A percentile compares a stretch with the other conserved stretches of the same genome.
These are phyloP conservation scores for Aechmea fasciata DNA, from an alignment of 176 grass and related monocot species.

Conservation along the genomic window DNA sequence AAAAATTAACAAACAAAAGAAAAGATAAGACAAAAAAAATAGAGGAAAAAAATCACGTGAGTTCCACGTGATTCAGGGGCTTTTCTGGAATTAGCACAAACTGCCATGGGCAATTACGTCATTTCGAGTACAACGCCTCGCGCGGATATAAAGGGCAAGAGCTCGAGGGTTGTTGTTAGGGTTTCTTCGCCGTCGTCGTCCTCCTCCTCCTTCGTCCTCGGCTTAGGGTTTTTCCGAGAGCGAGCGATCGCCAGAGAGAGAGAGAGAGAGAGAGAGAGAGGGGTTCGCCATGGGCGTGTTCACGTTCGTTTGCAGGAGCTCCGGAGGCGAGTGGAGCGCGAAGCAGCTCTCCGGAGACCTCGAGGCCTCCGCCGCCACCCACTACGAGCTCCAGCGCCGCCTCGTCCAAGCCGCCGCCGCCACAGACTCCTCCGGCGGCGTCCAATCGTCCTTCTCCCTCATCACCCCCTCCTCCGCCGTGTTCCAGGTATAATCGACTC, in stretches of 20 bases:
- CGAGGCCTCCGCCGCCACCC: constrained; percentile 56
- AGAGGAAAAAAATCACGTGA: no score
- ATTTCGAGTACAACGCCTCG: no score
- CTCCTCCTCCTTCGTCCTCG: no score
- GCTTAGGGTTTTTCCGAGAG: neutral
- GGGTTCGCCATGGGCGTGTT: constrained; percentile 59
- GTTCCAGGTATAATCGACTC: constrained; percentile 47
- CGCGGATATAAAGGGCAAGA: no score
- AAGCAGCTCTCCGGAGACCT: constrained; percentile 66
- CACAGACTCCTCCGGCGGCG: constrained; percentile 32
- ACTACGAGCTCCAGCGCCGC: constrained; percentile 61
- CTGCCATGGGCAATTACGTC: no score
- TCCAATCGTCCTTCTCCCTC: constrained; percentile 88
- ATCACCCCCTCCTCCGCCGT: constrained; percentile 67
- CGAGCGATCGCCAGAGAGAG: neutral
- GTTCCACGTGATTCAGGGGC: no score
- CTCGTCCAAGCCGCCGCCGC: constrained; percentile 48
- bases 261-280: neutral
- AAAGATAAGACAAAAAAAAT: no score
- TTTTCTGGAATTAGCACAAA: no score
- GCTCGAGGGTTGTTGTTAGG: no score
- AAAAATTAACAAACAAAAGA: no score
- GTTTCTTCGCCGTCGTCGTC: no score
- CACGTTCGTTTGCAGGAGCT: constrained; percentile 85
- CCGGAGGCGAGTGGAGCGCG: constrained; percentile 63